phyloP scores from a whole-genome alignment of 768 basidiomycete species.

The Lactarius quietus region DNA sequence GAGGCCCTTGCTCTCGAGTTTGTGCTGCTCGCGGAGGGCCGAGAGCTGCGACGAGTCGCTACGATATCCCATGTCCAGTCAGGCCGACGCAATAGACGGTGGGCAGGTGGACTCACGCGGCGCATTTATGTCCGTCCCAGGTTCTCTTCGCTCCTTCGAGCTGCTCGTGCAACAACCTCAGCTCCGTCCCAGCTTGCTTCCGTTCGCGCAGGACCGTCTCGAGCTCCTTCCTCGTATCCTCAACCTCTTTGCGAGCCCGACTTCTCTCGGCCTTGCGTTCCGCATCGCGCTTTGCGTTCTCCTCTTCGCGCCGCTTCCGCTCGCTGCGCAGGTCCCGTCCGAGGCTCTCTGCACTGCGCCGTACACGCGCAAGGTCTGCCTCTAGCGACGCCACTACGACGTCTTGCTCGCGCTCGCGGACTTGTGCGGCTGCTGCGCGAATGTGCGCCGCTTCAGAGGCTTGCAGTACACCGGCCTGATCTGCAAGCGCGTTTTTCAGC shows the following conservation, averaged over 20 bases:
- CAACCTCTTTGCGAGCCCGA: constrained; percentile 35
- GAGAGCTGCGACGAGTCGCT: constrained; percentile 56
- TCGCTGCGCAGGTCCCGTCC: constrained; percentile 72
- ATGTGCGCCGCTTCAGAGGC: constrained; percentile 61
- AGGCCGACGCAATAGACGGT: neutral
- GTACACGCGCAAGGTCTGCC: constrained; percentile 69
- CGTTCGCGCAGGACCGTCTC: constrained; percentile 55
- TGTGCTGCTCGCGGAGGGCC: constrained; percentile 61
- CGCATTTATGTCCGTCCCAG: constrained; percentile 55
- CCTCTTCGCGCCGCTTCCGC: constrained; percentile 61
- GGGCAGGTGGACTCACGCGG: constrained; percentile 43
- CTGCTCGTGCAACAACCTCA: constrained; percentile 45
- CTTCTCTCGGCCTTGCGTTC: constrained; percentile 47
- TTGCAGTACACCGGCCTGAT: constrained; percentile 59
- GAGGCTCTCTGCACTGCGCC: constrained; percentile 71
- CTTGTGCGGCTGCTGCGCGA: constrained; percentile 39
- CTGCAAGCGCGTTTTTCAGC: constrained; percentile 61
- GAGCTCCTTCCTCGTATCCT: constrained; percentile 22
- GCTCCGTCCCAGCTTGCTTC: constrained; percentile 65
- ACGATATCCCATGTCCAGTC: neutral
- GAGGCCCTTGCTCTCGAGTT: constrained; percentile 85
- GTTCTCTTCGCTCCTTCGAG: constrained; percentile 47
- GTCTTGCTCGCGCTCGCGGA: constrained; percentile 59
- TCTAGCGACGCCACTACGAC: constrained; percentile 66
- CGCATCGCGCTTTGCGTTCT: constrained; percentile 45